Conservation (phyloP, 2,329 filamentous ascomycete species). For the Sporothrix pallida region DNA sequence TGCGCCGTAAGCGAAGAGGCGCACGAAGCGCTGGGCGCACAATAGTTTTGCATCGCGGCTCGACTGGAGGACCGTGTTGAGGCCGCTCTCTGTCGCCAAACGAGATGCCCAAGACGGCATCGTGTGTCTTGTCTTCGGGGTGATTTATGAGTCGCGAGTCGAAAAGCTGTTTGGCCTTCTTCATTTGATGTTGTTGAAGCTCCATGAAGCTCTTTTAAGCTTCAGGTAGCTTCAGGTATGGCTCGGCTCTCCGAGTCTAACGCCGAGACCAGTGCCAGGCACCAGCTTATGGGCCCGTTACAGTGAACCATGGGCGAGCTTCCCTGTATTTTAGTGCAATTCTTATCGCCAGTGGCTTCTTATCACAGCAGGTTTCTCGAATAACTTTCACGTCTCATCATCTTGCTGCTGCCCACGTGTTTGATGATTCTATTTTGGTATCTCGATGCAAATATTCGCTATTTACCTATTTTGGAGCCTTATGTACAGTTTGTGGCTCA, state of each 20-base stretch:
- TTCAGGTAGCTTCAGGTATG: too few species aligned
- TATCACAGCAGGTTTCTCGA: too few species aligned
- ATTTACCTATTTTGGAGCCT: background rate
- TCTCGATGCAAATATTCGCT: background rate
- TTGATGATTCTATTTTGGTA: background rate
- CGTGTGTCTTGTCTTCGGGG: background rate
- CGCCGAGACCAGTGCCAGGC: background rate
- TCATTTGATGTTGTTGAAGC: background rate
- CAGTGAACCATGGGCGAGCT: too few species aligned
- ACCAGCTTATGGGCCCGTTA: background rate
- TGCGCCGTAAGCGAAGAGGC: slow-evolving; percentile 67
- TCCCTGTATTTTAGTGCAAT: background rate
- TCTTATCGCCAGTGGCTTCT: too few species aligned
- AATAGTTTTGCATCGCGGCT: slow-evolving; percentile 61
- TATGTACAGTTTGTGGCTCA: slow-evolving; percentile 5
- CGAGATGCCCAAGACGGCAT: slow-evolving; percentile 15
- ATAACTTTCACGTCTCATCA: background rate
- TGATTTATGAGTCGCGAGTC: background rate
- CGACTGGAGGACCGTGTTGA: slow-evolving; percentile 51
- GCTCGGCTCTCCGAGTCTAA: slow-evolving; percentile 26
- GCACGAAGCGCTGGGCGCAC: slow-evolving; percentile 63
- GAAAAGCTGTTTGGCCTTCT: background rate
- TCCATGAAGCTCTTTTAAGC: background rate
- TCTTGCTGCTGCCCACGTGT: background rate
- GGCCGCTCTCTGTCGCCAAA: slow-evolving; percentile 49